Evolutionary conservation across 2,329 filamentous ascomycete species (phyloP).

Genomic region (Stagonosporopsis cucurbitacearum): DNA sequence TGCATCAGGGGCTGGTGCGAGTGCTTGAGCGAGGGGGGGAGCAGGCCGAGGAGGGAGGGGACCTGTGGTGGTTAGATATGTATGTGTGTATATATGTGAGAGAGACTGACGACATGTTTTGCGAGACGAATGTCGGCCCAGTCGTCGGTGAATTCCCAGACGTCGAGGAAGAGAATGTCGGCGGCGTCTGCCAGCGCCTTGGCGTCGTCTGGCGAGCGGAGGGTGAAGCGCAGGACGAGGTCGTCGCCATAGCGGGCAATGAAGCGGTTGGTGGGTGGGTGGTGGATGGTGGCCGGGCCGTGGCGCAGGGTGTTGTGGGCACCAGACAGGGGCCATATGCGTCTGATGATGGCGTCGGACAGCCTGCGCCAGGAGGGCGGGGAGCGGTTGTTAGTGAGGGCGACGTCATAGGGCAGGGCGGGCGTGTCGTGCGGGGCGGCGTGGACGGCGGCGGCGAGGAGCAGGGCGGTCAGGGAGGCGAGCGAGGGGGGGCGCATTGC

Average conservation of each 20-base stretch:
- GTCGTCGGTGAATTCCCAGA: constrained; percentile 83
- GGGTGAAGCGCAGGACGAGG: constrained; percentile 87
- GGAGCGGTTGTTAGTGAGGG: constrained; percentile 19
- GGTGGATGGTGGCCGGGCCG: neutral
- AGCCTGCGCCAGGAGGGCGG: constrained; percentile 46
- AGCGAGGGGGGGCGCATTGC: constrained; percentile 40
- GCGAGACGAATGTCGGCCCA: constrained; percentile 86
- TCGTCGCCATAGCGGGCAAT: constrained; percentile 72
- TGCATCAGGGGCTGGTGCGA: constrained; percentile 79
- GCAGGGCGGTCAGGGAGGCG: constrained; percentile 39
- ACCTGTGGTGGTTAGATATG: constrained; percentile 52
- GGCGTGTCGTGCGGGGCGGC: constrained; percentile 40
- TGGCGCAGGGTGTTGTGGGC: constrained; percentile 22
- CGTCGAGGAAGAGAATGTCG: constrained; percentile 79
- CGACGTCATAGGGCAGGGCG: constrained; percentile 13
- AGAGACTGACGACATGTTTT: constrained; percentile 70
- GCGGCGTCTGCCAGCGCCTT: constrained; percentile 74
- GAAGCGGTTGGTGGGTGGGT: constrained; percentile 27
- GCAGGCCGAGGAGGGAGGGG: constrained; percentile 75
- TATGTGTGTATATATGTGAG: neutral
- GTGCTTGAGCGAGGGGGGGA: constrained; percentile 75
- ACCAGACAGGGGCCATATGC: constrained; percentile 39
- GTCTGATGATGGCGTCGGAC: constrained; percentile 45
- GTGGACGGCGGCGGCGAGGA: constrained; percentile 31
- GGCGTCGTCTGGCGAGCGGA: constrained; percentile 73